Percentiles rank a stretch among this genome's conserved stretches.
These are phyloP conservation scores for Globisporangium nodosum DNA, from an alignment of 352 stramenopile genomes.

Conservation along the genomic window DNA sequence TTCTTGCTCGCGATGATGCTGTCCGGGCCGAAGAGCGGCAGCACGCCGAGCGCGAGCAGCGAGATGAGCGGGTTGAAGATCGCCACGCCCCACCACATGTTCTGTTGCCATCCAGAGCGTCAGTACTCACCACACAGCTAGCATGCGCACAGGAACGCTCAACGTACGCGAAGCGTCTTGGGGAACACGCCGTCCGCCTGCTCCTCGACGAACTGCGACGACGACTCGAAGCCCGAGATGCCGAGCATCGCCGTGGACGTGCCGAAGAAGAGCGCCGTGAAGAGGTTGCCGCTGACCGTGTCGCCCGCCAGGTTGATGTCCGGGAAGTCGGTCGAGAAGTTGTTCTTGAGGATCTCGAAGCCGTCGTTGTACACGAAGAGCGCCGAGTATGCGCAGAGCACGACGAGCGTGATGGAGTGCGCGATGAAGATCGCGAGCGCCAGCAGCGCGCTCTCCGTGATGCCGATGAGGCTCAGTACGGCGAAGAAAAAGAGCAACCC, in stretches of 20 bases:
- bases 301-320: constrained; percentile 84
- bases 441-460: constrained; percentile 90
- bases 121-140: not conserved
- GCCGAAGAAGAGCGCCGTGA: constrained; percentile 89
- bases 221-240: constrained; percentile 93
- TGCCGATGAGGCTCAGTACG: constrained; percentile 87
- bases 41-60: constrained; percentile 85
- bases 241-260: constrained; percentile 93
- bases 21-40: constrained; percentile 70
- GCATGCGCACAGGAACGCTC: not conserved
- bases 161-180: constrained; percentile 84
- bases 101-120: constrained; percentile 24
- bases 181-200: constrained; percentile 93
- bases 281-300: constrained; percentile 71
- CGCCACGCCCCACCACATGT: constrained; percentile 93
- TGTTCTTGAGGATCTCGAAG: constrained; percentile 69
- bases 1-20: constrained; percentile 83
- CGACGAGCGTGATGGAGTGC: constrained; percentile 80
- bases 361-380: constrained; percentile 81
- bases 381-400: constrained; percentile 75
- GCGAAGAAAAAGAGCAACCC: constrained; percentile 91
- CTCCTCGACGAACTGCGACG: constrained; percentile 93
- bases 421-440: constrained; percentile 90
- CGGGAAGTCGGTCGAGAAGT: constrained; percentile 84
- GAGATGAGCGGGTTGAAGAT: constrained; percentile 94